Evolutionary conservation across 176 grass and related monocot genomes (phyloP).

Genomic region (Pharus latifolius): DNA sequence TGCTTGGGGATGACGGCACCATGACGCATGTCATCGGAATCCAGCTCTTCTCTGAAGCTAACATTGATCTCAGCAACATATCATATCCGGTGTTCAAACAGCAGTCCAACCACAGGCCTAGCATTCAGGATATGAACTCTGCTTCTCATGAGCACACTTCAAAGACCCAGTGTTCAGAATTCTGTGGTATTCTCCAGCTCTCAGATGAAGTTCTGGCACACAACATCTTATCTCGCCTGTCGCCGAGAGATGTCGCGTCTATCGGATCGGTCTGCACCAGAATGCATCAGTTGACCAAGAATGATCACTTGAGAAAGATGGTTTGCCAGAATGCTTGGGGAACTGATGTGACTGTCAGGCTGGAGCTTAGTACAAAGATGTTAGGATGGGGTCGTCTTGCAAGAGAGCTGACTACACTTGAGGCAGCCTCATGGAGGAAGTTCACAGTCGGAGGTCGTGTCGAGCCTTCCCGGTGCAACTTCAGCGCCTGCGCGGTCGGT

Average conservation of each 20-base stretch:
- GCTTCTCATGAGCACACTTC: constrained; percentile 10
- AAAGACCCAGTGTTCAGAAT: constrained; percentile 25
- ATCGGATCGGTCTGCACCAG: constrained; percentile 83
- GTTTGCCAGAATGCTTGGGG: constrained; percentile 97
- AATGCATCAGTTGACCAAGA: constrained; percentile 76
- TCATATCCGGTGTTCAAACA: constrained; percentile 87
- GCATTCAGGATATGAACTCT: constrained; percentile 20
- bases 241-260: constrained; percentile 77
- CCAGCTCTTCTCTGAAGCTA: constrained; percentile 70
- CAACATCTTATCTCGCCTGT: constrained; percentile 74
- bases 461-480: constrained; percentile 96
- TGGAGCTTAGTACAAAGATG: constrained; percentile 81
- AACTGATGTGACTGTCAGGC: constrained; percentile 64
- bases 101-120: constrained; percentile 24
- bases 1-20: constrained; percentile 55
- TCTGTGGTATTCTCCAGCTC: constrained; percentile 67
- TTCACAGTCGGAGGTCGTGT: constrained; percentile 81
- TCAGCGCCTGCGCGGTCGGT: constrained; percentile 84
- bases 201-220: constrained; percentile 97
- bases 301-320: constrained; percentile 81
- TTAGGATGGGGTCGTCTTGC: constrained; percentile 88
- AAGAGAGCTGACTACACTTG: constrained; percentile 91
- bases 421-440: constrained; percentile 91
- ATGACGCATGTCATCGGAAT: constrained; percentile 89
- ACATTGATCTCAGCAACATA: constrained; percentile 47